A percentile compares a stretch with the other conserved stretches of the same genome.
Conservation (phyloP, 768 basidiomycete species). For the Collybia nuda region DNA sequence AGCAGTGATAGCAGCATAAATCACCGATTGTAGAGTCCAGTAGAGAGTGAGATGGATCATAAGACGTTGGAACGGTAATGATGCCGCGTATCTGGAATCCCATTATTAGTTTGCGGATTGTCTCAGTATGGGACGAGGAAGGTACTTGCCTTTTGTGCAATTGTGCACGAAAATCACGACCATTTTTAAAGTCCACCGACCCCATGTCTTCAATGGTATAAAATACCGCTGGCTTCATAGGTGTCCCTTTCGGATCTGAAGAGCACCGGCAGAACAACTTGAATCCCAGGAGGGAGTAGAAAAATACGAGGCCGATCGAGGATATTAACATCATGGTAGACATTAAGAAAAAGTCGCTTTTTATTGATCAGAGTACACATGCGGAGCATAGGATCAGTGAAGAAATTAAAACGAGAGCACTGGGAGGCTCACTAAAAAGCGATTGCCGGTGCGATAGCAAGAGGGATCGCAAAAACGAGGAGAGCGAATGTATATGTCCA, state of each 20-base stretch:
- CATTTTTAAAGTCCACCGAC: slow-evolving; percentile 27
- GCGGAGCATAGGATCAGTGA: not conserved
- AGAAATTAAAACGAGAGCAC: not conserved
- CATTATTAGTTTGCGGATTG: slow-evolving; percentile 12
- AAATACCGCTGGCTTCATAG: slow-evolving; percentile 30
- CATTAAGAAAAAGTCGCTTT: slow-evolving; percentile 29
- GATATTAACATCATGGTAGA: slow-evolving; percentile 30
- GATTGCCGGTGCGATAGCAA: slow-evolving; percentile 26
- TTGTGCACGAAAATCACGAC: slow-evolving; percentile 18
- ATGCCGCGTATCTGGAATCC: slow-evolving; percentile 10
- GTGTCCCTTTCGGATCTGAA: slow-evolving; percentile 23
- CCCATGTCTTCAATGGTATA: slow-evolving; percentile 30
- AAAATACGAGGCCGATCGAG: slow-evolving; percentile 24
- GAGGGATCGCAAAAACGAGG: slow-evolving; percentile 25
- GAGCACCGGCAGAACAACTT: slow-evolving; percentile 25
- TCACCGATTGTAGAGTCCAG: slow-evolving; percentile 18
- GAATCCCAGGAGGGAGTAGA: slow-evolving; percentile 23
- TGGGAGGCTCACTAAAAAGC: slow-evolving; percentile 16
- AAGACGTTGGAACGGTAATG: slow-evolving; percentile 25
- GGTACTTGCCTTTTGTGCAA: slow-evolving; percentile 21
- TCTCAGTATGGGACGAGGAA: not conserved
- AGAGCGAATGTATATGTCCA: slow-evolving; percentile 28
- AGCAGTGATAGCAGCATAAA: slow-evolving; percentile 27
- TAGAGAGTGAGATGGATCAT: slow-evolving; percentile 23
- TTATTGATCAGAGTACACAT: not conserved